Conservation (phyloP, 306 rosid species). For the Gynostemma pentaphyllum region DNA sequence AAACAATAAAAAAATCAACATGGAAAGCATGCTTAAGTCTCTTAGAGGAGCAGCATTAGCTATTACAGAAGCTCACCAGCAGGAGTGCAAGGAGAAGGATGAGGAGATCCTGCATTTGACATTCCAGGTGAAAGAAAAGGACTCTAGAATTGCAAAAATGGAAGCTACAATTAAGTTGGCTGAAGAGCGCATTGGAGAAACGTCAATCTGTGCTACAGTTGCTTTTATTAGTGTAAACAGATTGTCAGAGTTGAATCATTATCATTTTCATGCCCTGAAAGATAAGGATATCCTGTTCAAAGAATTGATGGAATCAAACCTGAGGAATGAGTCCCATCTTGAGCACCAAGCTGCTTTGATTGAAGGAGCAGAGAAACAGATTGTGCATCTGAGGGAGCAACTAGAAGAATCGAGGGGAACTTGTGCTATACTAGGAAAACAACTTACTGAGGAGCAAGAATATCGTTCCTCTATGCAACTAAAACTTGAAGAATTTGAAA, state of each 20-base stretch:
- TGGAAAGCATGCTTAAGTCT: constrained; percentile 85
- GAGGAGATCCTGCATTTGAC: constrained; percentile 42
- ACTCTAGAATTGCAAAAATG: constrained; percentile 29
- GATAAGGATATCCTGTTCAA: constrained; percentile 29
- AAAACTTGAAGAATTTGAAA: constrained; percentile 52
- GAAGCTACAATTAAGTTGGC: constrained; percentile 38
- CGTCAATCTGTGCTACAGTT: constrained; percentile 63
- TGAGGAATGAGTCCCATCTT: constrained; percentile 42
- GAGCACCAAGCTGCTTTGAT: constrained; percentile 36
- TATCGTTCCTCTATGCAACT: constrained; percentile 34
- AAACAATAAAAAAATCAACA: constrained; percentile 62
- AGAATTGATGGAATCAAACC: constrained; percentile 36
- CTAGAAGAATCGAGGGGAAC: constrained; percentile 36
- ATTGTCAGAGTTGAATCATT: constrained; percentile 49
- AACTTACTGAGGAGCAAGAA: constrained; percentile 51
- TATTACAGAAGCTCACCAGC: constrained; percentile 81
- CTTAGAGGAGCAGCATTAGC: constrained; percentile 72
- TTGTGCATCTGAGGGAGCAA: constrained; percentile 19
- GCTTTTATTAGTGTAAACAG: constrained; percentile 66
- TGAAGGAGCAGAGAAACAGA: constrained; percentile 38
- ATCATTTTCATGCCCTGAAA: constrained; percentile 36
- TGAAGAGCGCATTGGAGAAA: constrained; percentile 33
- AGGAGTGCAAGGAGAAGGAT: constrained; percentile 49
- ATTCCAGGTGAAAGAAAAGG: constrained; percentile 34
- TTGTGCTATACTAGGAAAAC: constrained; percentile 33